A percentile compares a stretch with the other conserved stretches of the same genome.
Conservation (phyloP, 176 grass and related monocot genomes). For the Elymus sibiricus region DNA sequence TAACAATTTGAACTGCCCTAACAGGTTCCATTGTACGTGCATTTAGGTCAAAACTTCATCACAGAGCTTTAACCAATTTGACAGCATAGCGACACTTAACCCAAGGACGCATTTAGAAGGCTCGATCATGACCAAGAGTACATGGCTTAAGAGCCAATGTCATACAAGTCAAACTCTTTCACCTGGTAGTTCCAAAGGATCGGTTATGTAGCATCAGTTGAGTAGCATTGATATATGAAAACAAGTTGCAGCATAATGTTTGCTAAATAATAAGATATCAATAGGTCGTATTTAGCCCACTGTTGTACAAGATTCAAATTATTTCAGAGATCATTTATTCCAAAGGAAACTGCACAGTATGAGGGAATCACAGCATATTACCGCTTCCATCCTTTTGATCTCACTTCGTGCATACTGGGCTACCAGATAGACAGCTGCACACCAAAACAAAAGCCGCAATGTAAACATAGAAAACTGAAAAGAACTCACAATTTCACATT, state of each 20-base stretch:
- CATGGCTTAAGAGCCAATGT: background rate
- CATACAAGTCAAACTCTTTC: conserved; percentile 14
- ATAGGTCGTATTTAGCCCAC: background rate
- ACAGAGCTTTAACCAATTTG: conserved; percentile 13
- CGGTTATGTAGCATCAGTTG: background rate
- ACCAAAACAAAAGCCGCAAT: conserved; percentile 20
- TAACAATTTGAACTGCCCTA: conserved; percentile 3
- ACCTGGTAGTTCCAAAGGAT: background rate
- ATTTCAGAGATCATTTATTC: background rate
- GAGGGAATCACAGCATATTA: conserved; percentile 37
- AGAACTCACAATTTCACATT: background rate
- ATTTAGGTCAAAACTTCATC: background rate
- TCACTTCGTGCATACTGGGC: conserved; percentile 76
- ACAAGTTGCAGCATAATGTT: conserved; percentile 1
- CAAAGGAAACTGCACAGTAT: background rate
- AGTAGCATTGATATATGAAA: conserved; percentile 1
- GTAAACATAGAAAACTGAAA: background rate
- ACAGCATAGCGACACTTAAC: background rate
- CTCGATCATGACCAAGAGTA: background rate
- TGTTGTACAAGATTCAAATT: conserved; percentile 9
- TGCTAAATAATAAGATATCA: background rate
- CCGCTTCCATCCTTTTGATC: conserved; percentile 92
- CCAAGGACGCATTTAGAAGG: background rate
- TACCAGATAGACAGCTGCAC: conserved; percentile 79
- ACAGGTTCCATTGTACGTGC: conserved; percentile 5